Base-by-base conservation (phyloP, 768 basidiomycete species). In the Rhizopogon vesiculosus region DNA sequence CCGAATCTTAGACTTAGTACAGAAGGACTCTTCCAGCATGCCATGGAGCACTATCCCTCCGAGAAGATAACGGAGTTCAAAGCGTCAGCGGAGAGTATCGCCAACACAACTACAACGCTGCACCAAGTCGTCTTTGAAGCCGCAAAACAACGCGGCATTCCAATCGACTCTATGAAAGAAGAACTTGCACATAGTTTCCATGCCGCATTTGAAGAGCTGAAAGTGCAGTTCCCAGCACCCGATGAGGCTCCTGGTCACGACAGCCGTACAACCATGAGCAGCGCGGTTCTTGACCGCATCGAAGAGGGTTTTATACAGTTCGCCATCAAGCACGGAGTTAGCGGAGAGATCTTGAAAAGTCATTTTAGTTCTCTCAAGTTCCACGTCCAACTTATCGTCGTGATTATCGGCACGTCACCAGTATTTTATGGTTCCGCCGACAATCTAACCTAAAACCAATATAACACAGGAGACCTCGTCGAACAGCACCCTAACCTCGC, bases 221-320 rank as follows among this genome's bases (percentile, higher is more conserved):
- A n/a, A n/a, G n/a, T n/a, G n/a, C n/a, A n/a, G n/a, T n/a, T n/a
- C n/a, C n/a, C n/a, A 3, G 54, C 67, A 2, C 68, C 72, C 8
- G 63, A 71, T 35, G 42, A 68, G 25, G 69, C 69, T 7, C 66
- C 70, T 3, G 53, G 62, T 6, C 70, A 73, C 51, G 66, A 61
- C 38, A 53, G 64, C n/a, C 62, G 71, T 2, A 58, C 54, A 13
- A 50, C 10, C 5, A 59, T 63, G 18, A 60, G 73, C 6, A 33
- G 16, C 7, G 31, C 19, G 13, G 61, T 62, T 8, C 57, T 78
- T 35, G 55, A 59, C 13, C 60, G 63, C 55, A 55, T 64, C 0
- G 69, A 71, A 42, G 61, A 56, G 31, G 62, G 51, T 8, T 53
- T 76, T 6, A 53, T 74, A 12, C 40, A 53, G 15, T 55, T 69